phyloP scores from a whole-genome alignment of 2,329 filamentous ascomycete genomes.

The Aureobasidium sp. region DNA sequence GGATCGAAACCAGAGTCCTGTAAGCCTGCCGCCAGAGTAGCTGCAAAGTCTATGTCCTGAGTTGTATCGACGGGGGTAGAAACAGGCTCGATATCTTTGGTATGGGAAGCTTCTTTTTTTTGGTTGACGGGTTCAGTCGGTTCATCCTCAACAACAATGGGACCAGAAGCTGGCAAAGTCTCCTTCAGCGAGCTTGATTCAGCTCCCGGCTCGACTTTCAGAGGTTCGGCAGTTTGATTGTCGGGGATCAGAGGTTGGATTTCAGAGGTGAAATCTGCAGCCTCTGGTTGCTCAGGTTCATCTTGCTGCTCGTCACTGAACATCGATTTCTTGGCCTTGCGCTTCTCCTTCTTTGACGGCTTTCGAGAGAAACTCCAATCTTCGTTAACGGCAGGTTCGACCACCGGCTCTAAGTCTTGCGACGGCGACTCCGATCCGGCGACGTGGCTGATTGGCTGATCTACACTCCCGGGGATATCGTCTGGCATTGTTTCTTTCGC shows the following conservation, averaged over 20 bases:
- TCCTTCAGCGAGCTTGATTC: too few relatives aligned
- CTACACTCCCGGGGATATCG: background rate
- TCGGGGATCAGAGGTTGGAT: background rate
- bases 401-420: background rate
- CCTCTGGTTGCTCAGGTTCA: background rate
- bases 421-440: background rate
- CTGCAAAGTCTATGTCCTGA: conserved; percentile 38
- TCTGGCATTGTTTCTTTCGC: background rate
- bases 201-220: background rate
- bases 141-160: background rate
- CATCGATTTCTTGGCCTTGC: conserved; percentile 17
- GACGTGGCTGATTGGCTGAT: background rate
- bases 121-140: background rate
- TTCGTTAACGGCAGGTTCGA: background rate
- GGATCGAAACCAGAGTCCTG: conserved; percentile 39
- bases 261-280: too few relatives aligned
- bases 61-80: background rate
- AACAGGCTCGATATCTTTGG: background rate
- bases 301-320: background rate
- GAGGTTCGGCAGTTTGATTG: background rate
- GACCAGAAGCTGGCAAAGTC: background rate
- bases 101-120: background rate
- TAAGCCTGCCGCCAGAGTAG: conserved; percentile 38
- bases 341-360: conserved; percentile 19
- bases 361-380: background rate